These are phyloP conservation scores for Alnus rubra DNA, from an alignment of 306 rosid genomes.

Conservation along the genomic window DNA sequence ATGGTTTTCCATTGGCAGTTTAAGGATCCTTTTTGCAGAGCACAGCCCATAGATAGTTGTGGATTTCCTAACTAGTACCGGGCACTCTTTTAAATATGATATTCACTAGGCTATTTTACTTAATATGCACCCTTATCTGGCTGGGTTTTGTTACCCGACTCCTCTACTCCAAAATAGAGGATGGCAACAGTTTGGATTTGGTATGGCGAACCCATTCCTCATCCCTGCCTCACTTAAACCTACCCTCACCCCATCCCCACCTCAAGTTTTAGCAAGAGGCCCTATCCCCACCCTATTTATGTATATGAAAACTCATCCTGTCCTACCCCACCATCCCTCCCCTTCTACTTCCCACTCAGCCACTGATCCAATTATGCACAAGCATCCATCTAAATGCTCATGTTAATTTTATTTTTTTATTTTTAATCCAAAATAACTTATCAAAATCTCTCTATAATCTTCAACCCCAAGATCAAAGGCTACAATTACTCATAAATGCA, in stretches of 20 bases:
- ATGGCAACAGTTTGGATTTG: no score
- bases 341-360: neutral
- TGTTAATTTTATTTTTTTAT: no score
- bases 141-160: no score
- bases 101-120: no score
- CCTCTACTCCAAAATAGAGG: no score
- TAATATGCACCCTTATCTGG: no score
- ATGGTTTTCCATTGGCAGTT: neutral
- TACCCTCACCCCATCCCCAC: no score
- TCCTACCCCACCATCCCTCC: neutral
- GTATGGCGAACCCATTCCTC: no score
- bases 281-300: no score
- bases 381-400: neutral
- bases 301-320: neutral
- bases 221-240: no score
- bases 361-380: neutral
- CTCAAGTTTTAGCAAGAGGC: no score
- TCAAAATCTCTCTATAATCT: neutral
- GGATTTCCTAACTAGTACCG: neutral
- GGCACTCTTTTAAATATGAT: conserved; percentile 1
- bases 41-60: neutral
- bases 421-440: neutral
- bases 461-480: neutral
- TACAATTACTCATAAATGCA: neutral
- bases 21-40: neutral